phyloP scores from a whole-genome alignment of 169 alveolate species.

The Plasmodium chabaudi region DNA sequence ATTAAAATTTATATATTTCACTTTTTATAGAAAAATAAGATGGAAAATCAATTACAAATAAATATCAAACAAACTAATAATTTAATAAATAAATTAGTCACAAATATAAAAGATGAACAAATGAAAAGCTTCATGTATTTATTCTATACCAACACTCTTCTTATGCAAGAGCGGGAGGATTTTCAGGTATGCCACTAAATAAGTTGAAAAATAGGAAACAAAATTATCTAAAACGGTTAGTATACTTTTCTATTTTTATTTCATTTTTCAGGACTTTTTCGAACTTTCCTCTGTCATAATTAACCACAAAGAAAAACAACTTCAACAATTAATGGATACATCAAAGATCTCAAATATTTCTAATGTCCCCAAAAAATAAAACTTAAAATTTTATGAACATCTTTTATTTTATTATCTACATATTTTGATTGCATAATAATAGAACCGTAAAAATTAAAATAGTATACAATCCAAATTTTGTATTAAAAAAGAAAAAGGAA shows the following conservation, averaged over 20 bases:
- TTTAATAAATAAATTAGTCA: constrained; percentile 25
- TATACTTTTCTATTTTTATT: not conserved
- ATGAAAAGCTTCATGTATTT: constrained; percentile 31
- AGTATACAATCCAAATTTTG: too few species aligned
- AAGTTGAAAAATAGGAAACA: not conserved
- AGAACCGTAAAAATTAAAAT: too few species aligned
- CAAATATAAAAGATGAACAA: constrained; percentile 38
- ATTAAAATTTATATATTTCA: not conserved
- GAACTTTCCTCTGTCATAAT: constrained; percentile 16
- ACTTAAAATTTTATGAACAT: too few species aligned
- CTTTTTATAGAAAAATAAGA: constrained; percentile 11
- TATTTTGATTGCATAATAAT: too few species aligned
- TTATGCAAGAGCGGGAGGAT: constrained; percentile 54
- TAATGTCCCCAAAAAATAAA: too few species aligned
- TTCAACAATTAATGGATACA: not conserved
- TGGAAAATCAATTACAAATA: constrained; percentile 14
- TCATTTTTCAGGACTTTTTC: not conserved
- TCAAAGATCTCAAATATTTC: not conserved
- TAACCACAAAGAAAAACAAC: constrained; percentile 16
- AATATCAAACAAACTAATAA: constrained; percentile 38
- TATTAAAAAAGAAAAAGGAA: too few species aligned
- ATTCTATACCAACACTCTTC: constrained; percentile 42
- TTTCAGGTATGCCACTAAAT: constrained; percentile 16
- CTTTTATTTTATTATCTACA: too few species aligned
- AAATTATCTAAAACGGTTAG: not conserved